These are phyloP conservation scores for Fusarium solani-melongenae DNA, from an alignment of 2,329 filamentous ascomycete species.

Conservation along the genomic window DNA sequence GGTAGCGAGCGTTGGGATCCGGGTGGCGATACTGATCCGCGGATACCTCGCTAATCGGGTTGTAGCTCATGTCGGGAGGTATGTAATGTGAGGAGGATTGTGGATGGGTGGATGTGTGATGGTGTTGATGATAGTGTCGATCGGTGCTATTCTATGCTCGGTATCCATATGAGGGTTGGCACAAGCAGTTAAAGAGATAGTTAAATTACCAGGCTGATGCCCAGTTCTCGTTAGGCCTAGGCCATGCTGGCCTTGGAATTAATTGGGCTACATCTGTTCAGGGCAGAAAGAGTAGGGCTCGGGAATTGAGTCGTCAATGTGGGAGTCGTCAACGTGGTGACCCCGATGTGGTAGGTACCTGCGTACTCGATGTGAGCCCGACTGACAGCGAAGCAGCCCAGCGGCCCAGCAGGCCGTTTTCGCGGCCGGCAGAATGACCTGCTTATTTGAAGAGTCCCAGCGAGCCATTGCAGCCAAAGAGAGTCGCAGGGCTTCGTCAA, in stretches of 20 bases:
- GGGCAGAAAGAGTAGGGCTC: not conserved
- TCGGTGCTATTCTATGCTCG: conserved; percentile 20
- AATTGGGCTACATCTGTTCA: conserved; percentile 13
- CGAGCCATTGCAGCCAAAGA: not conserved
- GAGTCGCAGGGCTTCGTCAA: not conserved
- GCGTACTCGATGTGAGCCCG: not conserved
- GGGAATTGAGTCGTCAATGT: not conserved
- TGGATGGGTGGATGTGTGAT: conserved; percentile 25
- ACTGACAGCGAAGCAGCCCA: not conserved
- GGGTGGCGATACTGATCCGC: conserved; percentile 34
- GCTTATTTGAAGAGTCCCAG: not conserved
- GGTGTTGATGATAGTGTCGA: conserved; percentile 32
- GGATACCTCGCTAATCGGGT: conserved; percentile 26
- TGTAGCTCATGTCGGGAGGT: conserved; percentile 33
- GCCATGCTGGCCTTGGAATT: too few species aligned
- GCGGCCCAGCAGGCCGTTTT: not conserved
- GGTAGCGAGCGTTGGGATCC: conserved; percentile 31
- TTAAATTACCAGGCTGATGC: not conserved
- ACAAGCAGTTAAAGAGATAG: conserved; percentile 32
- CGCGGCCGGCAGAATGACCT: not conserved
- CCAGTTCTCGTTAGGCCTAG: too few species aligned
- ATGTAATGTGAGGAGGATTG: conserved; percentile 2
- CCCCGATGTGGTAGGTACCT: not conserved
- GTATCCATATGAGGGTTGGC: conserved; percentile 39
- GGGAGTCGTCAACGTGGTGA: not conserved